These are phyloP conservation scores for Alternaria atra DNA, from an alignment of 2,329 filamentous ascomycete species.

Conservation along the genomic window DNA sequence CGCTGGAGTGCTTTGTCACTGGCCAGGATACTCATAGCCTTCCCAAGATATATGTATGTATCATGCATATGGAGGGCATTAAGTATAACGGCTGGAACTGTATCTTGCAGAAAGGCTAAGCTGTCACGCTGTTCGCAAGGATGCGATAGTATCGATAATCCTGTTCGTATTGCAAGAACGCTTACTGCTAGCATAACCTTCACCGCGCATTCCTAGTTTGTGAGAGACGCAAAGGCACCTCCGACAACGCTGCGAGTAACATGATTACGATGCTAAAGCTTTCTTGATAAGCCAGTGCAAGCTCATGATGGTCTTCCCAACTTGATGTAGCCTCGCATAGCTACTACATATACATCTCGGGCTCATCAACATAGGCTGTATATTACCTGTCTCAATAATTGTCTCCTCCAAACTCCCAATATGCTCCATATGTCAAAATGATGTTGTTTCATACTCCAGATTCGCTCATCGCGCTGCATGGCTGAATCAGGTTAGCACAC, in stretches of 20 bases:
- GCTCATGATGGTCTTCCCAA: neutral
- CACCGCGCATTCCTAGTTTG: neutral
- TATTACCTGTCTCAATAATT: too few species aligned
- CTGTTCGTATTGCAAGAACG: too few species aligned
- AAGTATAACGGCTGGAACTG: neutral
- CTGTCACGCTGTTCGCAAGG: neutral
- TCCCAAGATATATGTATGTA: rapidly evolving
- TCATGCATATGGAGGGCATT: too few species aligned
- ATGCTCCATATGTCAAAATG: neutral
- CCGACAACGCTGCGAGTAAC: neutral
- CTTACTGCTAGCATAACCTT: neutral
- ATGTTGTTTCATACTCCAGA: neutral
- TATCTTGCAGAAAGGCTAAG: neutral
- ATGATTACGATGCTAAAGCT: neutral
- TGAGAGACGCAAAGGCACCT: neutral
- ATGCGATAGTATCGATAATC: neutral
- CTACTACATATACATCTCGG: neutral
- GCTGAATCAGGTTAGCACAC: slow-evolving; percentile 7
- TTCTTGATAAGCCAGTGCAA: neutral
- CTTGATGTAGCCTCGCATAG: neutral
- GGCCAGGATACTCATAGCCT: neutral
- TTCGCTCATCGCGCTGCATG: slow-evolving; percentile 13
- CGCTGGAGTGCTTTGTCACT: neutral
- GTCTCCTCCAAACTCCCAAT: neutral
- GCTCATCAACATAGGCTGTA: rapidly evolving